A percentile compares a stretch with the other conserved stretches of the same genome.
These are phyloP conservation scores for Urochloa ruziziensis DNA, from an alignment of 176 grass and related monocot genomes.

Conservation along the genomic window DNA sequence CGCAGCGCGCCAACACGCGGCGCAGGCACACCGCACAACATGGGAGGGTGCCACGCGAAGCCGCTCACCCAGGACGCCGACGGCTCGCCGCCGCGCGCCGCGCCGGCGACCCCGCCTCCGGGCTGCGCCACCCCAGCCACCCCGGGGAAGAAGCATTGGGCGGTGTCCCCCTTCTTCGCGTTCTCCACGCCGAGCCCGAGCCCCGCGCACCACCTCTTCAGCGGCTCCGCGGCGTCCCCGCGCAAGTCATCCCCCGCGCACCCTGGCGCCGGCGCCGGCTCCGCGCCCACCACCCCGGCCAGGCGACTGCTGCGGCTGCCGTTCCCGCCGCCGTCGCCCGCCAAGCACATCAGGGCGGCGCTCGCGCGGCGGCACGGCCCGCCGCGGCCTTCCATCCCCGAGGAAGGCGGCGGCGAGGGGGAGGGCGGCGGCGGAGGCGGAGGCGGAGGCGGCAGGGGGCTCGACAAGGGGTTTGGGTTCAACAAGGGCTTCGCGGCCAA, in stretches of 20 bases:
- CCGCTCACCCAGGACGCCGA: constrained; percentile 54
- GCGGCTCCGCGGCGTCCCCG: constrained; percentile 38
- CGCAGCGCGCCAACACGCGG: constrained; percentile 19
- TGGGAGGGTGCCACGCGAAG: constrained; percentile 58
- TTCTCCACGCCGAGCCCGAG: constrained; percentile 46
- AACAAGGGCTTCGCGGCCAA: constrained; percentile 57
- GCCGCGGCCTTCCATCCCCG: constrained; percentile 21
- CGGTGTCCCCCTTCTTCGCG: constrained; percentile 34
- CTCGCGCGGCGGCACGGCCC: constrained; percentile 55
- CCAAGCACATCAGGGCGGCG: constrained; percentile 67
- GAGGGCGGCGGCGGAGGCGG: neutral
- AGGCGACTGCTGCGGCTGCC: constrained; percentile 33
- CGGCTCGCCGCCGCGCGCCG: constrained; percentile 29
- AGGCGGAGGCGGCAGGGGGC: neutral
- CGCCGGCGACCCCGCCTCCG: constrained; percentile 25
- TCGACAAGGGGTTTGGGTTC: constrained; percentile 53
- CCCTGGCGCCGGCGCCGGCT: neutral
- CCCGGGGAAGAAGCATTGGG: constrained; percentile 38
- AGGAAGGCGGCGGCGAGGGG: constrained; percentile 24
- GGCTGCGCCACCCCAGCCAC: neutral
- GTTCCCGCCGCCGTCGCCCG: constrained; percentile 47
- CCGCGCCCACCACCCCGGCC: constrained; percentile 22
- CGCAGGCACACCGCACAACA: neutral
- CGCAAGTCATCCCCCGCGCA: constrained; percentile 32
- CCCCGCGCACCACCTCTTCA: constrained; percentile 62